phyloP scores from a whole-genome alignment of 495 filamentous ascomycete species.

The Melanomma pulvis-pyrius region DNA sequence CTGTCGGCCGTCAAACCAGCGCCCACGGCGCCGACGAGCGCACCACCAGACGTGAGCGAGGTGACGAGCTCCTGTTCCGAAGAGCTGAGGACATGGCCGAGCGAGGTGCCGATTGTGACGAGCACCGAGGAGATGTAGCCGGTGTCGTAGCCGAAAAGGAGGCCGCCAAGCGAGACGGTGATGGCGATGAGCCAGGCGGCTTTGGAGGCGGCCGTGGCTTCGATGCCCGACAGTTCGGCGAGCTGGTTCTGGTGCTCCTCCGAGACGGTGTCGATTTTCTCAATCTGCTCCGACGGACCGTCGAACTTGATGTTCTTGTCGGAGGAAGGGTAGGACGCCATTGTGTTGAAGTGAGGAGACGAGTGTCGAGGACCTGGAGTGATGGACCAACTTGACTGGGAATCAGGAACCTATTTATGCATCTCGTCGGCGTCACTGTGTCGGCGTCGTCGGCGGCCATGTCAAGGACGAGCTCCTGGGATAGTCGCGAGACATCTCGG shows the following conservation, averaged over 20 bases:
- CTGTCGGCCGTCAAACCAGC: conserved; percentile 56
- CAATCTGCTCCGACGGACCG: conserved; percentile 5
- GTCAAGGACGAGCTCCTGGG: not conserved
- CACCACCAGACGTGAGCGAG: conserved; percentile 53
- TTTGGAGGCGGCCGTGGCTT: conserved; percentile 41
- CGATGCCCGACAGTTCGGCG: conserved; percentile 30
- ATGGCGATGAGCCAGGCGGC: conserved; percentile 49
- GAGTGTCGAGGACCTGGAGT: not conserved
- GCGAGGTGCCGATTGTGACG: conserved; percentile 47
- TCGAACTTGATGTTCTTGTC: conserved; percentile 14
- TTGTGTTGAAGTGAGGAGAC: not conserved
- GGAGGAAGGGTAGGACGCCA: conserved; percentile 1
- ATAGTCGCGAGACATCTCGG: not conserved
- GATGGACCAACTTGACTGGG: not conserved
- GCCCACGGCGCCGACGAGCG: conserved; percentile 55
- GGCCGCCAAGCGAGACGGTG: conserved; percentile 45
- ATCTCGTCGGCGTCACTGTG: not conserved
- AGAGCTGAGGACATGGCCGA: conserved; percentile 42
- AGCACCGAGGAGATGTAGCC: conserved; percentile 55
- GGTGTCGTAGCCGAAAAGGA: conserved; percentile 54
- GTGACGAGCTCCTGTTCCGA: conserved; percentile 54
- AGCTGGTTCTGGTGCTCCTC: conserved; percentile 22
- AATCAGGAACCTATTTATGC: not conserved
- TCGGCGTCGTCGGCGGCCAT: not conserved
- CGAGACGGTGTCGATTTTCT: conserved; percentile 5